Evolutionary conservation across 225 moss, liverwort and hornwort species (phyloP).

Genomic region (Neckera pumila): DNA sequence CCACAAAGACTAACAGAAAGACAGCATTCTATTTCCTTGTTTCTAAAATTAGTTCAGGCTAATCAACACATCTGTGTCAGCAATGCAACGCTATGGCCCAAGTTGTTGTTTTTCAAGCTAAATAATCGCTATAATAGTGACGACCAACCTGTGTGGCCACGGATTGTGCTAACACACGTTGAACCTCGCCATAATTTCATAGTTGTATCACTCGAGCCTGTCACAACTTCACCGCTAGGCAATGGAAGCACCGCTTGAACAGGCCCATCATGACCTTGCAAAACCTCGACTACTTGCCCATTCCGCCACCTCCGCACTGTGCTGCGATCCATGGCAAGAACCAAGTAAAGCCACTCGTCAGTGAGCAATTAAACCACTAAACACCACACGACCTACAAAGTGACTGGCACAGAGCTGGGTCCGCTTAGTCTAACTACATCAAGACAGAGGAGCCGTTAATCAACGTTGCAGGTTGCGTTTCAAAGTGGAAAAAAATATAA

Average conservation of each 20-base stretch:
- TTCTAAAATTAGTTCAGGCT: not conserved
- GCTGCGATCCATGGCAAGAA: slow-evolving; percentile 38
- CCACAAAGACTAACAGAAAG: not conserved
- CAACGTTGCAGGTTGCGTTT: not conserved
- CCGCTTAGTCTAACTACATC: not conserved
- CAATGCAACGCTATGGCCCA: not conserved
- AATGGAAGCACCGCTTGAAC: slow-evolving; percentile 83
- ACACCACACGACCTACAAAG: not conserved
- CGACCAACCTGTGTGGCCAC: slow-evolving; percentile 75
- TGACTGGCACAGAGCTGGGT: not conserved
- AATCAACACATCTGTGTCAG: not conserved
- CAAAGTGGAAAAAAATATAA: not conserved
- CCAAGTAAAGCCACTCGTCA: not conserved
- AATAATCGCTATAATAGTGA: not conserved
- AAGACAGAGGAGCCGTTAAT: not conserved
- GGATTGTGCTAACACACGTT: slow-evolving; percentile 65
- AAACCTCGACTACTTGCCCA: slow-evolving; percentile 53
- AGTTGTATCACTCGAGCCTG: slow-evolving; percentile 91
- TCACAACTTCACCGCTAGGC: slow-evolving; percentile 72
- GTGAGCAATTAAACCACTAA: not conserved
- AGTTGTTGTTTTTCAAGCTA: not conserved
- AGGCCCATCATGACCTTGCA: slow-evolving; percentile 93
- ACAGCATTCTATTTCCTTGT: not conserved
- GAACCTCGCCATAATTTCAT: slow-evolving; percentile 92
- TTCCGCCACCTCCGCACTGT: slow-evolving; percentile 92